Conservation (phyloP, 1,284 basidiomycete genomes). For the Vanrija pseudolonga region DNA sequence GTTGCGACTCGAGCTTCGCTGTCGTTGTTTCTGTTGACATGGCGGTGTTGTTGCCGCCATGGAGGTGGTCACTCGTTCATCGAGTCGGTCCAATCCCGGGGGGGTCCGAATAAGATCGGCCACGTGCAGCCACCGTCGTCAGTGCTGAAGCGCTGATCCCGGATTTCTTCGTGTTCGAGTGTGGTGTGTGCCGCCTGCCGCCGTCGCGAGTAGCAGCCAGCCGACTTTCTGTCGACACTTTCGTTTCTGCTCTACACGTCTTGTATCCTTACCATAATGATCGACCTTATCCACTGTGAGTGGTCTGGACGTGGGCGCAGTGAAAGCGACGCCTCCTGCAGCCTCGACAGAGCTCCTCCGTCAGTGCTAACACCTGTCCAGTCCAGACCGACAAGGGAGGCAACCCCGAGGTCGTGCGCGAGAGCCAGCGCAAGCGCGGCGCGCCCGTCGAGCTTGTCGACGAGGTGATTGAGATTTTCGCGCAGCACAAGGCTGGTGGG, state of each 20-base stretch:
- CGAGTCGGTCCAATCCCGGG: no score
- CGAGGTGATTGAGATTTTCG: constrained; percentile 75
- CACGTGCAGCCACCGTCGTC: no score
- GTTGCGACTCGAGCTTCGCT: no score
- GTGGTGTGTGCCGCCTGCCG: no score
- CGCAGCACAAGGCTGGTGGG: constrained; percentile 73
- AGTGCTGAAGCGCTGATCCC: no score
- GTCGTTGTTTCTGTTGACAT: no score
- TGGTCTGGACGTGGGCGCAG: not conserved
- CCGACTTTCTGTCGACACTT: not conserved
- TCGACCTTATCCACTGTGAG: constrained; percentile 47
- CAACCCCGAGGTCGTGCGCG: constrained; percentile 85
- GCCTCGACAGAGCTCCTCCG: not conserved
- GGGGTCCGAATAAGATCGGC: no score
- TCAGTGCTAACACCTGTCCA: constrained; percentile 8
- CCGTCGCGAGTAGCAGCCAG: no score
- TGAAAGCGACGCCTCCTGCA: no score
- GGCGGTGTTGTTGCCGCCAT: no score
- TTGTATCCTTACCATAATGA: constrained; percentile 27
- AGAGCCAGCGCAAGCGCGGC: constrained; percentile 88
- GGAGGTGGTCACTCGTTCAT: no score
- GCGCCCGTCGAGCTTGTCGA: constrained; percentile 87
- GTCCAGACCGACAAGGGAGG: constrained; percentile 72
- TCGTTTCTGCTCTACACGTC: not conserved
- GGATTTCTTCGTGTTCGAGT: no score